Evolutionary conservation across 768 basidiomycete species (phyloP), one percentile per base, ranked within the genome.

Genomic region (Crucibulum laeve): DNA sequence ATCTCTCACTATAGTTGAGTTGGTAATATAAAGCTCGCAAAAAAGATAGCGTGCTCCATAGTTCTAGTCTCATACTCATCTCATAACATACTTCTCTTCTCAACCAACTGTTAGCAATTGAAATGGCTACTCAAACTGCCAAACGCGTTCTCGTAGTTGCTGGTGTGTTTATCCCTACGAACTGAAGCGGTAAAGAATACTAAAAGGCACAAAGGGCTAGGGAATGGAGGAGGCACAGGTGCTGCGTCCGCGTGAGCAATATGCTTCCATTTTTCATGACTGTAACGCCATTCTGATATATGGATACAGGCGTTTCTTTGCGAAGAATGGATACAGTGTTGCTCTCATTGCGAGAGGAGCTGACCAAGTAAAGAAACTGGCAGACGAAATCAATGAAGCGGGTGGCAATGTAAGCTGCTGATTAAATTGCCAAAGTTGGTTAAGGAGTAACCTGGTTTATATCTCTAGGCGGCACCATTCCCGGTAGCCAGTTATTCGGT

Each of bases 291-390:
- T 43, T 35, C 19, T 35, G 8, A 19, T 24, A 13, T 8, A 2
- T 40, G 14, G 38, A 14, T 47, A 5, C 50, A 84, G 83, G 13
- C 81, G 78, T 23, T 50, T 76, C 13, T 83, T 84, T 47, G 70
- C 78, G 4, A 77, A 76, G 53, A 62, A 74, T 22, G 84, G 84
- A 0, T 87, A 84, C 54, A 76, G 69, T 34, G 71, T 87, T 24
- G 86, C 84, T 0, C 63, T 88, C 34, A 68, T 87, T 26, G 81
- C 84, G 10, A 70, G 84, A 36, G 76, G 79, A 11, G 54, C 67
- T 2, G 74, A 75, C 14, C 55, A 71, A 15, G 67, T 85, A n/a
- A 62, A 74, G 36, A 66, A 62, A 22, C 60, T 84, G 4, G 74
- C 81, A 8, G 58, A 68, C 13, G 77, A 80, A 44, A 71, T 88